A percentile compares a stretch with the other conserved stretches of the same genome.
Evolutionary conservation across 23 red algal genomes (phyloP).

Genomic region (Gracilaria gracilis): DNA sequence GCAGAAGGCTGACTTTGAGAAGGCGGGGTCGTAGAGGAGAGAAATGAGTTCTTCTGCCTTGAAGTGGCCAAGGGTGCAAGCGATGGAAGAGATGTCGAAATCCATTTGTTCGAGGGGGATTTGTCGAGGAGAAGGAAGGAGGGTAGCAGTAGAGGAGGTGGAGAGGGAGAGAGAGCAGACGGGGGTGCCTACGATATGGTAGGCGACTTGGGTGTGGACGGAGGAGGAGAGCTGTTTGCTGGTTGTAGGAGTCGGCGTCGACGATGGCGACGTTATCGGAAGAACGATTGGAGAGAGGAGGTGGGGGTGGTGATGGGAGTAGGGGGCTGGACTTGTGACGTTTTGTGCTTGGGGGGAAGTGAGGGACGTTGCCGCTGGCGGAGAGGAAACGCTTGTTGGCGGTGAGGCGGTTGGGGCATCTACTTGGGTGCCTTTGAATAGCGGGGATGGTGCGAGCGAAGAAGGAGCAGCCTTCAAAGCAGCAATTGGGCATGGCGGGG

Average conservation of each 20-base stretch:
- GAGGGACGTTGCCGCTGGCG: background rate
- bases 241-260: background rate
- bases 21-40: too few relatives aligned
- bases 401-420: background rate
- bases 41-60: conserved; percentile 9
- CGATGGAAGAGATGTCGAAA: conserved; percentile 11
- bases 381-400: background rate
- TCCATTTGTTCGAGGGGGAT: too few relatives aligned
- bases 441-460: background rate
- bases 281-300: background rate
- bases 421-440: background rate
- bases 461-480: too few relatives aligned
- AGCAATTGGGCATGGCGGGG: background rate
- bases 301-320: too few relatives aligned
- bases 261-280: background rate
- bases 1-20: background rate
- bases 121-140: too few relatives aligned
- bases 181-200: background rate
- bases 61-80: background rate
- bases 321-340: background rate
- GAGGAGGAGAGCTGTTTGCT: background rate
- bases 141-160: too few relatives aligned
- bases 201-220: background rate
- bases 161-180: too few relatives aligned
- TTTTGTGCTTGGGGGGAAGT: background rate